Evolutionary conservation across 2,329 filamentous ascomycete genomes (phyloP).

Genomic region (Fusarium tricinctum): DNA sequence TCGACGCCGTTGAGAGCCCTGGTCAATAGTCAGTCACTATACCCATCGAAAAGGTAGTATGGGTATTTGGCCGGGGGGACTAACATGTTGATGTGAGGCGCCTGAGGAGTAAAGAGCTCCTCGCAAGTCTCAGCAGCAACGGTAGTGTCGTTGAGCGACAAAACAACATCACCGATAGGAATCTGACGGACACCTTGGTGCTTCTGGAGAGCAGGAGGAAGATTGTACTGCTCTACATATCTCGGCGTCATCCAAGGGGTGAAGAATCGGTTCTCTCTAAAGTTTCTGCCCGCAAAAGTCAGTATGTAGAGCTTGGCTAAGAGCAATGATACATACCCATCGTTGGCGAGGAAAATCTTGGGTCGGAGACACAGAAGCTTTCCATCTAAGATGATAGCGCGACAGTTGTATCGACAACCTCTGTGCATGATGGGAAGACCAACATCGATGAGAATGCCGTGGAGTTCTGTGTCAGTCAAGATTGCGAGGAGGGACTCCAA

Average conservation of each 20-base stretch:
- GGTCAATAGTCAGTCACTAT: fast-evolving
- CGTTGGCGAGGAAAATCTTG: slow-evolving; percentile 78
- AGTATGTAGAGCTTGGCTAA: neutral
- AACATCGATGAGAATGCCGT: slow-evolving; percentile 57
- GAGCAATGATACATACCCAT: slow-evolving; percentile 60
- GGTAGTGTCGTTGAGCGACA: slow-evolving; percentile 57
- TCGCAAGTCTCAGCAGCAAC: slow-evolving; percentile 59
- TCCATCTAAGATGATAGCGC: slow-evolving; percentile 63
- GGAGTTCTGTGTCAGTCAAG: slow-evolving; percentile 51
- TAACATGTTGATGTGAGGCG: slow-evolving; percentile 40
- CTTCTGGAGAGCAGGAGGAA: slow-evolving; percentile 69
- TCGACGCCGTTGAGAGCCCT: slow-evolving; percentile 71
- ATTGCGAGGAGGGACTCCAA: slow-evolving; percentile 54
- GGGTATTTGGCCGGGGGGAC: fast-evolving
- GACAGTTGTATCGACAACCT: slow-evolving; percentile 54
- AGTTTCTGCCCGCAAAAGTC: slow-evolving; percentile 40
- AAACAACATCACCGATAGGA: slow-evolving; percentile 58
- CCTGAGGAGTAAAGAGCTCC: slow-evolving; percentile 49
- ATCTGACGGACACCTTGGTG: slow-evolving; percentile 58
- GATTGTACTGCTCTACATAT: slow-evolving; percentile 56
- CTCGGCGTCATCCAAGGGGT: slow-evolving; percentile 57
- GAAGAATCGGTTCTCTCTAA: slow-evolving; percentile 59
- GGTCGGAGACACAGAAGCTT: slow-evolving; percentile 80
- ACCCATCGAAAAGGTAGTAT: neutral
- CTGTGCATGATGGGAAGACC: slow-evolving; percentile 60